Conservation (phyloP, 176 grass and related monocot species). For the Eleusine indica region DNA sequence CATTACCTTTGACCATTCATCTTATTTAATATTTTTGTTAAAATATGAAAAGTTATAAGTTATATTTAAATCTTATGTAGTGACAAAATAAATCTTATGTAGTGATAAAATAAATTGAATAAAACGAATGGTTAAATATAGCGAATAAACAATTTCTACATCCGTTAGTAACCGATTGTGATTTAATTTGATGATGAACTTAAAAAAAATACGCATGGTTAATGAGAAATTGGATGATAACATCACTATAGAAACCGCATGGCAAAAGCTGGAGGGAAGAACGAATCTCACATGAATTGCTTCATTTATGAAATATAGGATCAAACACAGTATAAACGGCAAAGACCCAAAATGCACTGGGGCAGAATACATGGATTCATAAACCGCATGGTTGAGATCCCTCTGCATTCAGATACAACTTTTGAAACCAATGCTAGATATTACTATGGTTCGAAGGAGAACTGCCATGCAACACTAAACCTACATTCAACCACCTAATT, state of each 20-base stretch:
- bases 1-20: too few species aligned
- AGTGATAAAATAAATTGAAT: too few species aligned
- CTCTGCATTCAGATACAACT: background rate
- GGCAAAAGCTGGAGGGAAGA: background rate
- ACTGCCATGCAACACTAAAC: conserved; percentile 1
- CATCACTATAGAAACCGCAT: background rate
- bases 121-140: too few species aligned
- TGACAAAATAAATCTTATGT: too few species aligned
- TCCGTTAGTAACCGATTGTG: background rate
- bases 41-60: too few species aligned
- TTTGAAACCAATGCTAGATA: background rate
- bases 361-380: background rate
- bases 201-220: background rate
- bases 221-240: background rate
- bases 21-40: too few species aligned
- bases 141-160: background rate
- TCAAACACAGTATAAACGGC: background rate
- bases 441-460: background rate
- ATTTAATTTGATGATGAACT: background rate
- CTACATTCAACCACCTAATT: conserved; percentile 23
- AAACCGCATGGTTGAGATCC: background rate
- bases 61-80: too few species aligned
- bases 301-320: background rate
- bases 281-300: background rate
- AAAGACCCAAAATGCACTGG: background rate